Percentiles rank a stretch among this genome's conserved stretches.
These are phyloP conservation scores for Pachysandra terminalis DNA, from an alignment of 164 flowering plant genomes.

Conservation along the genomic window DNA sequence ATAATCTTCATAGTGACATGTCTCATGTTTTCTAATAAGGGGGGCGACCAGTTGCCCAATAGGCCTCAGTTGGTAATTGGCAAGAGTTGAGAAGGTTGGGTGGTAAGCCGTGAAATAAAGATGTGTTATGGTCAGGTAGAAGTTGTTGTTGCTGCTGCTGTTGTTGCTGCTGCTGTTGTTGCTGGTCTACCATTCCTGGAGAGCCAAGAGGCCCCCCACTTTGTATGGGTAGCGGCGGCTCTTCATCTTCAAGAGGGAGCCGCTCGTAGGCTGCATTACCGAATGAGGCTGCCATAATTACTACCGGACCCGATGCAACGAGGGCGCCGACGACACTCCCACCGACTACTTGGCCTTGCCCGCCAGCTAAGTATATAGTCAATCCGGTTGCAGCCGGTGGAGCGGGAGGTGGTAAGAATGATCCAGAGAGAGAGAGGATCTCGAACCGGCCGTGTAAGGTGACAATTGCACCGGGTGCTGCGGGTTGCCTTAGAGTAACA, in stretches of 20 bases:
- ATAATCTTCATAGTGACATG: neutral
- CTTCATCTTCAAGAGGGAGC: constrained; percentile 79
- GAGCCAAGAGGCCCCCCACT: constrained; percentile 39
- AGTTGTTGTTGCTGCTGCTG: constrained; percentile 46
- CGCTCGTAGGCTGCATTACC: constrained; percentile 92
- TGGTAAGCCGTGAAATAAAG: constrained; percentile 54
- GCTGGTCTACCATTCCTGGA: constrained; percentile 35
- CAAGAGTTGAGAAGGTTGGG: constrained; percentile 60
- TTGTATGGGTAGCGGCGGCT: constrained; percentile 21
- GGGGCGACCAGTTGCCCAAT: constrained; percentile 59
- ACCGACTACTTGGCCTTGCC: constrained; percentile 90
- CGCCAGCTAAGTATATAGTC: constrained; percentile 79
- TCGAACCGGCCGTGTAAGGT: constrained; percentile 84
- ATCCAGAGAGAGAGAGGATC: constrained; percentile 78
- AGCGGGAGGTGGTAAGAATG: constrained; percentile 85
- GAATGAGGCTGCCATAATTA: constrained; percentile 89
- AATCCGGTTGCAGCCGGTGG: constrained; percentile 82
- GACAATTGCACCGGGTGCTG: constrained; percentile 62
- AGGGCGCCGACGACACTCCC: constrained; percentile 80
- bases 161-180: constrained; percentile 26
- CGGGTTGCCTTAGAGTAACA: constrained; percentile 75
- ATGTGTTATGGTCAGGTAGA: constrained; percentile 38
- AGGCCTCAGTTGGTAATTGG: constrained; percentile 62
- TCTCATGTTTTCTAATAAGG: constrained; percentile 34
- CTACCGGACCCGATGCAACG: constrained; percentile 77